phyloP scores from a whole-genome alignment of 2,329 filamentous ascomycete genomes.

The Botrytis paeoniae region DNA sequence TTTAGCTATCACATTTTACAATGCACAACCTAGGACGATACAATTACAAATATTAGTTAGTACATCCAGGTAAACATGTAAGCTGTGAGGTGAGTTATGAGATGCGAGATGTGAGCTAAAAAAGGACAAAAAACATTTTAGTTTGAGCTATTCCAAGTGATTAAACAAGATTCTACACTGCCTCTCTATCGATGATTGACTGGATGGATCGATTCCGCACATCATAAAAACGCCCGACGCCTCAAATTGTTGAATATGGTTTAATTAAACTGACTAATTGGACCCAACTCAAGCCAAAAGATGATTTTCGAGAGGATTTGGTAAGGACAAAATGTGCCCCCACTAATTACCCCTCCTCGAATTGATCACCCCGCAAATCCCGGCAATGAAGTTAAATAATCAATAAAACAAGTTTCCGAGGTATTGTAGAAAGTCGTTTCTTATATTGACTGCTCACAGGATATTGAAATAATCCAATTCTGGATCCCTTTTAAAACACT shows the following conservation, averaged over 20 bases:
- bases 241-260: not conserved
- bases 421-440: not conserved
- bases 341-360: constrained; percentile 13
- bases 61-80: not conserved
- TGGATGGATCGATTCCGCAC: not conserved
- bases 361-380: not conserved
- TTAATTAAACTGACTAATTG: not conserved
- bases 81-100: not conserved
- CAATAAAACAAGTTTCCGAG: not conserved
- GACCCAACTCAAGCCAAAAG: not conserved
- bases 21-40: not conserved
- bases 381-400: not conserved
- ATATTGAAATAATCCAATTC: not conserved
- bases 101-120: not conserved
- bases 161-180: not conserved
- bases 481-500: not conserved
- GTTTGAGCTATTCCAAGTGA: not conserved
- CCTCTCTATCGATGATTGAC: not conserved
- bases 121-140: not conserved
- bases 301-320: not conserved
- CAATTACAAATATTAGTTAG: not conserved
- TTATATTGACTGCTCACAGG: not conserved
- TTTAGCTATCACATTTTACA: not conserved
- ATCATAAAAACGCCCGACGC: not conserved
- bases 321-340: not conserved